Conservation (phyloP, 2,329 filamentous ascomycete species). For the Penicillium olsonii region DNA sequence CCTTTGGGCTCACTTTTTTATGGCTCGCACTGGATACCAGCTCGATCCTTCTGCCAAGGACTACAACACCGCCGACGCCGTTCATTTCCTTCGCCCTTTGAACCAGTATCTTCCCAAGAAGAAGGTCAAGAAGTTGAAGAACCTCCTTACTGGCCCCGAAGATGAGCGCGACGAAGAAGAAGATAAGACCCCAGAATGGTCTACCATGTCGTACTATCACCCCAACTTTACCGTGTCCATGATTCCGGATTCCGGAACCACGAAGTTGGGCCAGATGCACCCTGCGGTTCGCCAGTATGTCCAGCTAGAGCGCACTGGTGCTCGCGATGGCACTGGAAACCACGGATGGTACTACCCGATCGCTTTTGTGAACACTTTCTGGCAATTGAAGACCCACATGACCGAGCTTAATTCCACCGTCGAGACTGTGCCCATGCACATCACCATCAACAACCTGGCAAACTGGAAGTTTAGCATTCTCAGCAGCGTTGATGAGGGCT, state of each 20-base stretch:
- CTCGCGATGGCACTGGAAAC: slow-evolving; percentile 78
- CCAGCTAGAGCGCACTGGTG: slow-evolving; percentile 74
- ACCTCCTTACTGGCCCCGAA: slow-evolving; percentile 65
- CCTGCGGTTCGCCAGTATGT: slow-evolving; percentile 77
- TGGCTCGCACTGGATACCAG: slow-evolving; percentile 72
- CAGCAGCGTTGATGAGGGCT: slow-evolving; percentile 80
- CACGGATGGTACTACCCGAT: slow-evolving; percentile 94
- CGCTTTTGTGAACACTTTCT: slow-evolving; percentile 92
- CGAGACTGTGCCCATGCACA: slow-evolving; percentile 74
- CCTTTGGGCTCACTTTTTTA: slow-evolving; percentile 90
- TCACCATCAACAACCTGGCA: slow-evolving; percentile 77
- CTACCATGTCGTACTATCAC: slow-evolving; percentile 86
- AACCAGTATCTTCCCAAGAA: slow-evolving; percentile 92
- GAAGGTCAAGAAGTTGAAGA: slow-evolving; percentile 83
- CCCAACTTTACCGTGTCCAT: slow-evolving; percentile 90
- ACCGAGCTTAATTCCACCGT: slow-evolving; percentile 87
- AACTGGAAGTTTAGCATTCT: slow-evolving; percentile 90
- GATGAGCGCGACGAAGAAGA: slow-evolving; percentile 55
- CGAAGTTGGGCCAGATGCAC: slow-evolving; percentile 67
- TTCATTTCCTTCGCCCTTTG: slow-evolving; percentile 80
- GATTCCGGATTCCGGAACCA: slow-evolving; percentile 74
- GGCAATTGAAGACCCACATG: slow-evolving; percentile 93
- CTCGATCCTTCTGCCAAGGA: slow-evolving; percentile 72
- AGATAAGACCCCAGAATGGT: slow-evolving; percentile 62
- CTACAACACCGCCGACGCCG: slow-evolving; percentile 75